These are phyloP conservation scores for Rhodotorula diobovata DNA, from an alignment of 768 basidiomycete species.

Conservation along the genomic window DNA sequence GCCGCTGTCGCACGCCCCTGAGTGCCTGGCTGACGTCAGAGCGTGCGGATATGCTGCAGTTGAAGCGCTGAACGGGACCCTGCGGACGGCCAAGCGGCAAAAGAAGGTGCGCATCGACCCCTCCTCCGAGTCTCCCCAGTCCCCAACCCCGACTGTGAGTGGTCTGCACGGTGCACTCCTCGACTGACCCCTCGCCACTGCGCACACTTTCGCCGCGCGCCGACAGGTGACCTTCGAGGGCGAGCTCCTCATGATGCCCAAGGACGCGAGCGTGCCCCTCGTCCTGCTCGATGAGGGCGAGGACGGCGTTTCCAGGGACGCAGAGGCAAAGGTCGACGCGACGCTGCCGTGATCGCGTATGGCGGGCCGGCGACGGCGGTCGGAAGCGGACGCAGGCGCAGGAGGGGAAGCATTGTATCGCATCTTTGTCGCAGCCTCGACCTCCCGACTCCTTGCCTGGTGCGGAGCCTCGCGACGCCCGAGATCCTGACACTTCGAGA, in stretches of 20 bases:
- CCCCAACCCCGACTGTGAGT: background rate
- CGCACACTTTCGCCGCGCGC: background rate
- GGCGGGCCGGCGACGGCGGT: no score
- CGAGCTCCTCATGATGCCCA: conserved; percentile 39
- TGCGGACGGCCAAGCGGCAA: conserved; percentile 34
- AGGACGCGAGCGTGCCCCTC: conserved; percentile 20
- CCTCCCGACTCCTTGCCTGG: no score
- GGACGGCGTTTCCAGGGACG: background rate
- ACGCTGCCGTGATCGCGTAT: background rate
- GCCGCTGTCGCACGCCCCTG: background rate
- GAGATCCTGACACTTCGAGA: no score
- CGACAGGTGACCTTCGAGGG: conserved; percentile 20
- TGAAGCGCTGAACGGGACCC: conserved; percentile 35
- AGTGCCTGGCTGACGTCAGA: background rate
- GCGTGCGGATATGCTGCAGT: background rate
- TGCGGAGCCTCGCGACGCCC: no score
- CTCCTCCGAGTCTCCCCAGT: background rate
- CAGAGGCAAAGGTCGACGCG: background rate
- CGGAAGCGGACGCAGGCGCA: no score
- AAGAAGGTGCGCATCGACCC: conserved; percentile 18
- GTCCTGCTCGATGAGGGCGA: conserved; percentile 1
- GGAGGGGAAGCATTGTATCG: no score
- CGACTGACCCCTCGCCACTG: background rate
- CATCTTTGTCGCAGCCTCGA: no score
- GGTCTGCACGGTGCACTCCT: no score